Percentiles rank a stretch among this genome's conserved stretches.
Evolutionary conservation across 352 stramenopile species (phyloP).

Genomic region (Phytophthora hybrid): DNA sequence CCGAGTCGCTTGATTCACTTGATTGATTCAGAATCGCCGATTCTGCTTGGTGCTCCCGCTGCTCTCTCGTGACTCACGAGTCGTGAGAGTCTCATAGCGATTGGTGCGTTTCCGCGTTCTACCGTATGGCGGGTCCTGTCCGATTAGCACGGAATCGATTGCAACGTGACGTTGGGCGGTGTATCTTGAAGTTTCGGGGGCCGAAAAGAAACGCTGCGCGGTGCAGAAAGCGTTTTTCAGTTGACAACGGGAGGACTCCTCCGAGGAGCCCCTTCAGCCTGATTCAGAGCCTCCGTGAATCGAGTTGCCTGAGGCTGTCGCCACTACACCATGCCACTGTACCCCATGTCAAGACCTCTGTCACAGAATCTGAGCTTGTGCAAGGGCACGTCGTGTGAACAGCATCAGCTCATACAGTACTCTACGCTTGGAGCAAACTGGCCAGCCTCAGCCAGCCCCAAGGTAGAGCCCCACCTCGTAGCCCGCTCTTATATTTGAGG

Average conservation of each 20-base stretch:
- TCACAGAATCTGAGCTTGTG: not conserved
- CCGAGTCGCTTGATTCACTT: conserved; percentile 15
- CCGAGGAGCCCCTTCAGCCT: not conserved
- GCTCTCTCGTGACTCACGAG: not conserved
- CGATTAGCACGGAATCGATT: not conserved
- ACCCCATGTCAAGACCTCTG: not conserved
- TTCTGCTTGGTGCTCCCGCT: conserved; percentile 9
- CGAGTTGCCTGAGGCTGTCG: not conserved
- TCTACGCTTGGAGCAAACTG: not conserved
- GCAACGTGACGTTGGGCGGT: conserved; percentile 1
- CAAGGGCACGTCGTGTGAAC: not conserved
- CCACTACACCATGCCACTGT: not conserved
- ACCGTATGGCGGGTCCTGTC: conserved; percentile 7
- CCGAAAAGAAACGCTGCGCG: not conserved
- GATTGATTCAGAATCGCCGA: not conserved
- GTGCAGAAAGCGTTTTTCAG: not conserved
- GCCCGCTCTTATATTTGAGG: too few relatives aligned
- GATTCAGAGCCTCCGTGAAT: not conserved
- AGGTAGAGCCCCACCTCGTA: too few relatives aligned
- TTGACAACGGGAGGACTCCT: not conserved
- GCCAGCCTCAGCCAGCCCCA: not conserved
- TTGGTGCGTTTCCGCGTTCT: not conserved
- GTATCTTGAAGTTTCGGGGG: not conserved
- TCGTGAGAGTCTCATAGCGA: too few relatives aligned
- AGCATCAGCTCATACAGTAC: not conserved